phyloP scores from a whole-genome alignment of 176 grass and related monocot genomes.

The Lolium perenne region DNA sequence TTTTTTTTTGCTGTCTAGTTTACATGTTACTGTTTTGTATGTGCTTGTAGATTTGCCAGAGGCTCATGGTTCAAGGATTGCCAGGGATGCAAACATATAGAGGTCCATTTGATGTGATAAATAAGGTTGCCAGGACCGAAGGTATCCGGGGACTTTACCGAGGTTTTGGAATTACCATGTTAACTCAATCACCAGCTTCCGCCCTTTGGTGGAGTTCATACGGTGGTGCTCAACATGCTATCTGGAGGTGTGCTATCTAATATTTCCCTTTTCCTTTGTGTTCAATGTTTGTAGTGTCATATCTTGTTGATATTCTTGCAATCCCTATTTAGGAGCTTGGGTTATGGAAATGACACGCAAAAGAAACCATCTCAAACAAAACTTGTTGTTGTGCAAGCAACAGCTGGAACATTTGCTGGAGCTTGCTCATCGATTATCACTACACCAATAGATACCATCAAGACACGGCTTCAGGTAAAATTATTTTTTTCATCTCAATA shows the following conservation, averaged over 20 bases:
- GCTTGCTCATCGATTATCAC: constrained; percentile 97
- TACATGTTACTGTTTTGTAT: constrained; percentile 18
- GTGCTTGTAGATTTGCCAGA: constrained; percentile 76
- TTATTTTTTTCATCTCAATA: constrained; percentile 25
- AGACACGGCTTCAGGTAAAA: constrained; percentile 89
- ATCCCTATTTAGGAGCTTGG: constrained; percentile 72
- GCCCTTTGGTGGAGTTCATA: constrained; percentile 99
- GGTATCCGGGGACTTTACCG: constrained; percentile 86
- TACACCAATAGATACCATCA: constrained; percentile 94
- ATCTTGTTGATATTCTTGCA: constrained; percentile 34
- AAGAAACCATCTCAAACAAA: constrained; percentile 82
- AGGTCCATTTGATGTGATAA: constrained; percentile 79
- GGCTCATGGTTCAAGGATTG: constrained; percentile 94
- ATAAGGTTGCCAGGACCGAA: constrained; percentile 72
- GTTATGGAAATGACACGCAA: constrained; percentile 66
- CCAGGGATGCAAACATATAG: constrained; percentile 75
- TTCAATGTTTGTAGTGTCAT: neutral
- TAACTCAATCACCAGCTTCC: constrained; percentile 89
- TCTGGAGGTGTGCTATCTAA: constrained; percentile 73
- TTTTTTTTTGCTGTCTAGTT: constrained; percentile 27
- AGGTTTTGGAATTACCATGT: constrained; percentile 89
- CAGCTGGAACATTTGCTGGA: constrained; percentile 88
- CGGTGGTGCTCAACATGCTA: constrained; percentile 85
- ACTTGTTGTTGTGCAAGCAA: constrained; percentile 84
- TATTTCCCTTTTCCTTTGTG: constrained; percentile 5